A percentile compares a stretch with the other conserved stretches of the same genome.
Evolutionary conservation across 768 basidiomycete species (phyloP).

Genomic region (Boletus pseudo-olivaceus): DNA sequence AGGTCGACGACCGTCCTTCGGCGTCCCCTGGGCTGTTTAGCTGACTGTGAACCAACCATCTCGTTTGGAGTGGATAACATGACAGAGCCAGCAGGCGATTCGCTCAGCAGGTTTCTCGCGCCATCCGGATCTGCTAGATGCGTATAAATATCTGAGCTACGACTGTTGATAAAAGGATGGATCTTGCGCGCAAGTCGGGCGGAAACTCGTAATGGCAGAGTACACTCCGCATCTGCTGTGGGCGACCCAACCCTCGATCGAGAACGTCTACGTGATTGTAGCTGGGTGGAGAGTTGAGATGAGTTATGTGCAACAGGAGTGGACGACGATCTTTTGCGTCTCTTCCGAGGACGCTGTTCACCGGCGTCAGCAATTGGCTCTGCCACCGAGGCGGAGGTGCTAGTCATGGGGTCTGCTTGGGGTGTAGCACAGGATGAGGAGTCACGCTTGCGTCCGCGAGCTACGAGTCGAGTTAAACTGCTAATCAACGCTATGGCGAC

Average conservation of each 20-base stretch:
- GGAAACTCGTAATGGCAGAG: constrained; percentile 15
- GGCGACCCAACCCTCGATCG: constrained; percentile 20
- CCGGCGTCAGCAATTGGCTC: background rate
- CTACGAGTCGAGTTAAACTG: constrained; percentile 8
- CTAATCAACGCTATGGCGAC: background rate
- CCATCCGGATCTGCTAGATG: constrained; percentile 25
- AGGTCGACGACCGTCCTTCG: constrained; percentile 14
- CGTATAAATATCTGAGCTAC: constrained; percentile 27
- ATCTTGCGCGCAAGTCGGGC: constrained; percentile 20
- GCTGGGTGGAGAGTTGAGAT: constrained; percentile 9
- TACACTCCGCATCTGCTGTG: background rate
- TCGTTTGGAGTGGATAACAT: background rate
- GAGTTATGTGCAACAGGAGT: constrained; percentile 11
- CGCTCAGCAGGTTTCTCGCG: constrained; percentile 6
- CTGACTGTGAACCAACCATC: background rate
- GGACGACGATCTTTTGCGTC: constrained; percentile 19
- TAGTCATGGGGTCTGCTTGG: background rate
- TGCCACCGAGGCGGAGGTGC: background rate
- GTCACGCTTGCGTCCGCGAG: constrained; percentile 19
- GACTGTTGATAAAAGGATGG: constrained; percentile 12
- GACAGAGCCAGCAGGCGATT: constrained; percentile 1
- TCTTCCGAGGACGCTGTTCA: constrained; percentile 19
- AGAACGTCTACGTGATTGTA: constrained; percentile 11
- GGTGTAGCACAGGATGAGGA: background rate
- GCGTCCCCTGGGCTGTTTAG: constrained; percentile 14